Percentiles rank a stretch among this genome's conserved stretches.
Conservation (phyloP, 2,329 filamentous ascomycete genomes). For the Stagonosporopsis chrysanthemi region DNA sequence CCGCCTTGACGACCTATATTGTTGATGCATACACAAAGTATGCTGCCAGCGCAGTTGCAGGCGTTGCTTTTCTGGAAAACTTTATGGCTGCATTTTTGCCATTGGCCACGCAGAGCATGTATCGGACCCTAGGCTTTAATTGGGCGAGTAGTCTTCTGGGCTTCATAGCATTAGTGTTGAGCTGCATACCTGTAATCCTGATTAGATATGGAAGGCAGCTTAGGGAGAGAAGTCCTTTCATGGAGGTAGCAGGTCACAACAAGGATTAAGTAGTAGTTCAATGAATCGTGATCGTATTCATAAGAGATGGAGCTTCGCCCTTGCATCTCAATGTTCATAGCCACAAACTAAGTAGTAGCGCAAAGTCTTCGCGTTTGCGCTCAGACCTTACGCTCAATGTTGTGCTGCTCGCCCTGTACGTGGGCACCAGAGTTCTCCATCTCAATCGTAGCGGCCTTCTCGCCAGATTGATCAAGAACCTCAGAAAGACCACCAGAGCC, state of each 20-base stretch:
- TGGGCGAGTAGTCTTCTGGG: slow-evolving; percentile 60
- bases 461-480: slow-evolving; percentile 42
- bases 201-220: slow-evolving; percentile 53
- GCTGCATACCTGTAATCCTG: slow-evolving; percentile 56
- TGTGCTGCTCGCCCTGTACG: slow-evolving; percentile 22
- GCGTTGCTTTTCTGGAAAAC: slow-evolving; percentile 59
- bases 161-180: slow-evolving; percentile 54
- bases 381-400: slow-evolving; percentile 31
- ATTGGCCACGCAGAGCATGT: slow-evolving; percentile 57
- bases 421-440: slow-evolving; percentile 33
- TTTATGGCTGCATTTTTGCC: slow-evolving; percentile 58
- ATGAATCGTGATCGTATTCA: slow-evolving; percentile 4
- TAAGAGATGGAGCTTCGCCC: slow-evolving; percentile 15
- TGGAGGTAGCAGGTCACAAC: slow-evolving; percentile 42
- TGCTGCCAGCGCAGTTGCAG: slow-evolving; percentile 59
- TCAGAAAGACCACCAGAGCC: slow-evolving; percentile 45
- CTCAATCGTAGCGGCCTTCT: slow-evolving; percentile 40
- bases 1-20: slow-evolving; percentile 58
- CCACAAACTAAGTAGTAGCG: neutral
- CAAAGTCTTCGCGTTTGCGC: neutral
- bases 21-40: slow-evolving; percentile 60
- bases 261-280: neutral
- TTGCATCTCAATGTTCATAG: slow-evolving; percentile 7
- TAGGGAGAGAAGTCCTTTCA: slow-evolving; percentile 49
- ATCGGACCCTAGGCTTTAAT: slow-evolving; percentile 56